These are phyloP conservation scores for Tritrichomonas foetus DNA, from an alignment of 208 protist species.

Conservation along the genomic window DNA sequence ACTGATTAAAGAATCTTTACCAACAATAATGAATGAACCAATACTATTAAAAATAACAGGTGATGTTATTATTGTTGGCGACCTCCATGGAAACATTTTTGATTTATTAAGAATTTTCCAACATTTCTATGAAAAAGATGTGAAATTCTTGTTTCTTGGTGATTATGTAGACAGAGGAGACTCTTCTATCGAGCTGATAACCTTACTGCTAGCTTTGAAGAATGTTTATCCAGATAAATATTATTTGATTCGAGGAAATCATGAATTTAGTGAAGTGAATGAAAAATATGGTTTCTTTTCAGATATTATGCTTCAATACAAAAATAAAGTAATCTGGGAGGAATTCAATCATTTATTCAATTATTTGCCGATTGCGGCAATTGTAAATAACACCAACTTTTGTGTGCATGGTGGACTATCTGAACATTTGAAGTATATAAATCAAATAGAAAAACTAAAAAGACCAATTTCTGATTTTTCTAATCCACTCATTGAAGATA, in stretches of 20 bases:
- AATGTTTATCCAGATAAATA: conserved; percentile 69
- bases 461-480: conserved; percentile 79
- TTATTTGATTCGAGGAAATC: conserved; percentile 93
- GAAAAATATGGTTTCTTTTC: conserved; percentile 90
- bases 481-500: conserved; percentile 46
- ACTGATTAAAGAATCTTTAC: neutral
- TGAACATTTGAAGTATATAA: conserved; percentile 61
- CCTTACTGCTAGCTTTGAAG: neutral
- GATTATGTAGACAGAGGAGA: conserved; percentile 27
- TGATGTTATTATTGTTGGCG: conserved; percentile 24
- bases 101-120: conserved; percentile 50
- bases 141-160: conserved; percentile 53
- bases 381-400: conserved; percentile 73
- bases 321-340: conserved; percentile 46
- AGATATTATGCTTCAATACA: conserved; percentile 34
- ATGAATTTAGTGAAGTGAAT: conserved; percentile 92
- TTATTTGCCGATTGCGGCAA: conserved; percentile 75
- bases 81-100: conserved; percentile 56
- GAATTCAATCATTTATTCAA: conserved; percentile 67
- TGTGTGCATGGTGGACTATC: conserved; percentile 79
- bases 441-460: conserved; percentile 76
- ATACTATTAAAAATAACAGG: neutral
- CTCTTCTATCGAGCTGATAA: neutral
- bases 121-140: no score
- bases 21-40: neutral